Base-by-base conservation (phyloP, 2,329 filamentous ascomycete species). In the Aureobasidium lini region DNA sequence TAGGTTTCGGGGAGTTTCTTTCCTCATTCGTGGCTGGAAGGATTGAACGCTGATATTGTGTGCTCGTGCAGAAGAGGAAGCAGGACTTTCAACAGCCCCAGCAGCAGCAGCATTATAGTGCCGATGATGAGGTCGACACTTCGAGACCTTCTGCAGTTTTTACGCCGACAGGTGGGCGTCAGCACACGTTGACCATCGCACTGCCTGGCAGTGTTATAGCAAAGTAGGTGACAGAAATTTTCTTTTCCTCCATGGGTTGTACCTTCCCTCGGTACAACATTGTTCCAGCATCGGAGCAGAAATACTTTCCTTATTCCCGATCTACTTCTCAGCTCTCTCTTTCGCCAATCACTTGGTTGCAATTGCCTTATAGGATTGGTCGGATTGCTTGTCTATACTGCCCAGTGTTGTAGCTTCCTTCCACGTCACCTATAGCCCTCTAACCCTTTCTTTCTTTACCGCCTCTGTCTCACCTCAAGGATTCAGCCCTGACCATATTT, bases 161-260 rank as follows among this genome's bases (percentile, higher is more conserved):
- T 73, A 77, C 81, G 53, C 84, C 89, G 1, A 79, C 75, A 0
- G 78, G 80, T 47, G 84, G 86, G 37, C 79, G 89, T 64, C 75
- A 82, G 37, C 89, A 87, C 80, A 94, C 90, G 0, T 70, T 94
- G 16, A 92, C 87, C 43, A 80, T 94, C 36, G 90, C 90, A 3
- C 73, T 95, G 32, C 88, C 90, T 1, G 88, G 87, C 36, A 93
- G 88, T 69, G 84, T 94, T 46, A 81, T 93, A 60, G 79, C 84
- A 60, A 89, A 88, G 88, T 90, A 75, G 62, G 77, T 72, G 7
- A 5, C 23, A n/a, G 39, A 29, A 53, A 36, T 43, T 53, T 49
- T 59, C 28, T 28, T 37, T 57, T 36, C 42, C 23, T 54, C 29
- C 49, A 16, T n/a, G 15, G 9, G 15, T n/a, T 23, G 18, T 37